A percentile compares a stretch with the other conserved stretches of the same genome.
Conservation (phyloP, 352 stramenopile genomes). For the Pythium chondricola region DNA sequence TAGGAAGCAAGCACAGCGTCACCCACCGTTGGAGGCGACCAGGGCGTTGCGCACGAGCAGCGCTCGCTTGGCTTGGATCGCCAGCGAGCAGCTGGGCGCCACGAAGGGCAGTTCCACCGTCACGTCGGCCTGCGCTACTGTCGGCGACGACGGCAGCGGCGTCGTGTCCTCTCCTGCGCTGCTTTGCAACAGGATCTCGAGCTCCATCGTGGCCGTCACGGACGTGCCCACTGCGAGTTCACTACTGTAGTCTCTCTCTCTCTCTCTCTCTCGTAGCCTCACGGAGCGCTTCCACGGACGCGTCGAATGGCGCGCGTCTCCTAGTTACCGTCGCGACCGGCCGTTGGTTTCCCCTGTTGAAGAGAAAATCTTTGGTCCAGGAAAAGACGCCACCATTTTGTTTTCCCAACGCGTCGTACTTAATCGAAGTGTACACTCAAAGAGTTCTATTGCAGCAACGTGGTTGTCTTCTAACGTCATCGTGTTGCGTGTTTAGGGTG, state of each 20-base stretch:
- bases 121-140: constrained; percentile 31
- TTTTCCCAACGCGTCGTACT: neutral
- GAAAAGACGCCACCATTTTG: constrained; percentile 17
- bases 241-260: neutral
- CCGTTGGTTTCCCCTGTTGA: constrained; percentile 12
- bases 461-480: too few species aligned
- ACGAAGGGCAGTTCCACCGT: constrained; percentile 55
- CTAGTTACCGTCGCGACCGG: neutral
- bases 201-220: constrained; percentile 5
- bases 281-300: neutral
- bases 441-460: too few species aligned
- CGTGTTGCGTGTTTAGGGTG: too few species aligned
- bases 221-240: too few species aligned
- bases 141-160: constrained; percentile 57
- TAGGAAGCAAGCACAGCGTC: neutral
- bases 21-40: constrained; percentile 48
- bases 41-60: constrained; percentile 62
- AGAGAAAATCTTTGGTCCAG: constrained; percentile 20
- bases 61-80: constrained; percentile 68
- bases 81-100: constrained; percentile 43
- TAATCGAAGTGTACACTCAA: neutral
- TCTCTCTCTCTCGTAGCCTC: neutral
- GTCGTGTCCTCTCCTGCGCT: constrained; percentile 34
- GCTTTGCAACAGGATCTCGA: constrained; percentile 40
- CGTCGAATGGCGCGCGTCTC: neutral